Base-by-base conservation (phyloP, 2,329 filamentous ascomycete species). In the Cladosporium velox region DNA sequence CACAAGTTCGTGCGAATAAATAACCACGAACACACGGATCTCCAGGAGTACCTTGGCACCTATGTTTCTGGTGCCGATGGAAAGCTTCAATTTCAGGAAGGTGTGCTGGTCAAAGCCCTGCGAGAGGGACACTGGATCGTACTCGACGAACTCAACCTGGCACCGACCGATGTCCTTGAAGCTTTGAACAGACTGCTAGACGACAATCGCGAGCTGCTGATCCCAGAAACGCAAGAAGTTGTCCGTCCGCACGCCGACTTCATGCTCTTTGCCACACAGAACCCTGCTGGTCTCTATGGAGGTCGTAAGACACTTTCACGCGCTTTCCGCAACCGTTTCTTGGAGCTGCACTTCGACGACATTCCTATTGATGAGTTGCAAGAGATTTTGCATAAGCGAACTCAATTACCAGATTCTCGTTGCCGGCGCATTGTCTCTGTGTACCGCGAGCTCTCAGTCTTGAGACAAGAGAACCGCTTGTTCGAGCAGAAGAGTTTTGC, bases 401-500 rank as follows among this genome's bases (percentile, higher is more conserved):
- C 93, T 67, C 88, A 93, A 72, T 93, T 96, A 15, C 92, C 95
- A 0, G 92, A 94, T 4, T 94, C 93, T 0, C 95, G 97, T 81
- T 97, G 94, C 76, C 88, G 88, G 69, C 88, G 91, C 61, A 98
- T 99, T 66, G 95, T 99, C 3, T 87, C 89, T 10, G 94, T 98
- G 0, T 99, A 99, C 78, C 91, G 92, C 73, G 93, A 97, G 75
- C 86, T 99, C 7, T 96, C 95, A 0, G 85, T 92, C 5, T 83
- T 98, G 49, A 89, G 96, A 28, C 96, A 99, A 79, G 92, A 93
- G 26, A 94, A 89, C 74, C 85, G 96, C 54, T 82, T 99, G 5
- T 99, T 99, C 75, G 96, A 99, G 80, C 92, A 97, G 74, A 97
- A 97, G 78, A 95, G 94, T 76, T 99, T 99, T 77, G 95, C 96